Evolutionary conservation across 1,139 yeast genomes (phyloP).

Genomic region (Geotrichum phurueaensis): DNA sequence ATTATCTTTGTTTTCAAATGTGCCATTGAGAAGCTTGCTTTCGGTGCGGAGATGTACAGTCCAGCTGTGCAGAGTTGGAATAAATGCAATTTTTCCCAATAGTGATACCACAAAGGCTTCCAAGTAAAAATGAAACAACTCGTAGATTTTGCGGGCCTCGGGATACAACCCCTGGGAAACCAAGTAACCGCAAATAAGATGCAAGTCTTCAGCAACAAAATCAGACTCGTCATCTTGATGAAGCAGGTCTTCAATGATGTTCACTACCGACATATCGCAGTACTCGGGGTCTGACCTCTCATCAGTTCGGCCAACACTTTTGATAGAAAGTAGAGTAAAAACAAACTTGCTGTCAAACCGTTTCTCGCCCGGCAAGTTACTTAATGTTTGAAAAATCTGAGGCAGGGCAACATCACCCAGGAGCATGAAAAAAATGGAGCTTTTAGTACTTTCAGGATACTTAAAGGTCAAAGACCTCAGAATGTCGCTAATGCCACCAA

Average conservation of each 20-base stretch:
- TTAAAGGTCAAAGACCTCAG: not conserved
- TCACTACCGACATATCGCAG: slow-evolving; percentile 5
- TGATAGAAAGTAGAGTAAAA: slow-evolving; percentile 8
- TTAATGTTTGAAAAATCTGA: slow-evolving; percentile 2
- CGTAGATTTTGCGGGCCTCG: slow-evolving; percentile 14
- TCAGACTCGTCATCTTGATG: not conserved
- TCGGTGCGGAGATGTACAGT: slow-evolving; percentile 1
- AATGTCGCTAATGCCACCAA: slow-evolving; percentile 8
- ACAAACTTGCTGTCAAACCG: slow-evolving; percentile 2
- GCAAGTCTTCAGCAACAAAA: slow-evolving; percentile 10
- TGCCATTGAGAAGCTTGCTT: not conserved
- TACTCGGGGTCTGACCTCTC: not conserved
- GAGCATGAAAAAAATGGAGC: slow-evolving; percentile 7
- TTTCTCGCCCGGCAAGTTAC: not conserved
- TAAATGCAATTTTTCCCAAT: slow-evolving; percentile 4
- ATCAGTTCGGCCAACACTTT: slow-evolving; percentile 1
- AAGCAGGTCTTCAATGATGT: not conserved
- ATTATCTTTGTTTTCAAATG: not conserved
- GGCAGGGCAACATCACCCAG: slow-evolving; percentile 4
- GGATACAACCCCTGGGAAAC: slow-evolving; percentile 7
- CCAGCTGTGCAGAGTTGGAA: slow-evolving; percentile 9
- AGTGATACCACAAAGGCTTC: slow-evolving; percentile 15
- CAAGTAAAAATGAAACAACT: slow-evolving; percentile 5
- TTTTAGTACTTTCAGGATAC: not conserved
- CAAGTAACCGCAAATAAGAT: slow-evolving; percentile 12